Conservation (phyloP, 257 asterid species). For the Nicotiana knightiana region DNA sequence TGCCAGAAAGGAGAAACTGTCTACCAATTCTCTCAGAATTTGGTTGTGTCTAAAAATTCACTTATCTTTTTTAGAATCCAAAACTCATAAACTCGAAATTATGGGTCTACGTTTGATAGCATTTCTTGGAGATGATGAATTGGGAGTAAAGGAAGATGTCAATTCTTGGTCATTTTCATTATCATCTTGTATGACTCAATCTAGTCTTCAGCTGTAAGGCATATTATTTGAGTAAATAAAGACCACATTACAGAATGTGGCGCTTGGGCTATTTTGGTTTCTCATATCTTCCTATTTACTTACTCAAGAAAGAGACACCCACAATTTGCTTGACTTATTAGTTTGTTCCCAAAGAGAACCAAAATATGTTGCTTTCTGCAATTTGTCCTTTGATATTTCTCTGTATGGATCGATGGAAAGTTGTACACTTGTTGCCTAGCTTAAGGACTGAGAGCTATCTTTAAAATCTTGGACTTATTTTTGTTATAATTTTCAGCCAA, state of each 20-base stretch:
- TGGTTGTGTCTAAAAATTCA: too few species aligned
- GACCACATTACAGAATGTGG: constrained; percentile 1
- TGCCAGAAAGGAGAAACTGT: neutral
- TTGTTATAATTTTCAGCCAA: neutral
- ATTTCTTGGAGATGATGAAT: too few species aligned
- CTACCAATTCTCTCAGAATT: neutral
- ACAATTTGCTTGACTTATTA: neutral
- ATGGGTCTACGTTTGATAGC: too few species aligned
- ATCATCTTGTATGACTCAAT: neutral
- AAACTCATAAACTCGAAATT: too few species aligned
- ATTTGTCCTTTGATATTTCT: neutral
- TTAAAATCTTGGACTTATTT: neutral
- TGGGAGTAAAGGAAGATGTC: neutral
- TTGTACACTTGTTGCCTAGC: neutral
- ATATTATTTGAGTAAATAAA: neutral
- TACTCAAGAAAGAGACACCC: neutral
- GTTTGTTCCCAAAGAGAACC: neutral
- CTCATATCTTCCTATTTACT: neutral
- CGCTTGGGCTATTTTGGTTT: neutral
- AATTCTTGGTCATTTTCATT: neutral
- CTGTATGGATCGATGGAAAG: neutral
- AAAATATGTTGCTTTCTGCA: constrained; percentile 1
- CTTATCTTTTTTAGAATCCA: accelerated
- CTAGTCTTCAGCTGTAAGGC: neutral
- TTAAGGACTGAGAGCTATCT: neutral